Evolutionary conservation across 2,329 filamentous ascomycete genomes (phyloP), one percentile per base, ranked within the genome.

Genomic region (Colletotrichum sp.): DNA sequence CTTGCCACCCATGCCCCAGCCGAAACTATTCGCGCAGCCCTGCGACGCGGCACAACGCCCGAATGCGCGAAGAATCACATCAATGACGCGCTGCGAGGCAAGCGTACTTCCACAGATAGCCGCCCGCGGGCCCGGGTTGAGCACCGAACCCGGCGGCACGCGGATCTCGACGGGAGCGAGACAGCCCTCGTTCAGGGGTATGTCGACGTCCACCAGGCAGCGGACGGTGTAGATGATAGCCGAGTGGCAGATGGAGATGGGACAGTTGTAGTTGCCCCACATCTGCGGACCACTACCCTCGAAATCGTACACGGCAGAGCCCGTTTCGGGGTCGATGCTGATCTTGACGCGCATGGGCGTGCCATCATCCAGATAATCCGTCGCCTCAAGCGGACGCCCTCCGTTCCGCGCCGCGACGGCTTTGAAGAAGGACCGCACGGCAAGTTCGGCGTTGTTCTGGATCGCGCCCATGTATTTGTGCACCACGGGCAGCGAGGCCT

Each of bases 61-160:
- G 28, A 84, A 84, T 4, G 81, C 82, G 2, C 79, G 76, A 10
- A 86, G 77, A n/a, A 85, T 82, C 0, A 82, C 76, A 36, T 85
- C 83, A 6, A 82, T 81, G 3, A 85, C 81, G 9, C 83, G 80
- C 76, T 85, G 83, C 13, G 80, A 82, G 6, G 82, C 83, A 6
- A 84, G 77, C 1, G 95, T 93, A 80, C 95, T 95, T n/a, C 94
- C 94, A 39, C 82, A 83, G 64, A 85, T 81, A 2, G 84, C 85
- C 3, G 81, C 84, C 0, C 78, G 75, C 0, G 84, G 80, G 0
- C 79, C 80, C 3, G 85, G 85, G 24, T 82, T 82, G 3, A 86
- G 80, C n/a, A 86, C 77, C 2, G 80, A 81, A 12, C 81, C 80
- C 15, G 75, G 71, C 5, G 85, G 85, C 1, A 84, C 79, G n/a